These are phyloP conservation scores for Collybia sordida DNA, from an alignment of 768 basidiomycete species.

Conservation along the genomic window DNA sequence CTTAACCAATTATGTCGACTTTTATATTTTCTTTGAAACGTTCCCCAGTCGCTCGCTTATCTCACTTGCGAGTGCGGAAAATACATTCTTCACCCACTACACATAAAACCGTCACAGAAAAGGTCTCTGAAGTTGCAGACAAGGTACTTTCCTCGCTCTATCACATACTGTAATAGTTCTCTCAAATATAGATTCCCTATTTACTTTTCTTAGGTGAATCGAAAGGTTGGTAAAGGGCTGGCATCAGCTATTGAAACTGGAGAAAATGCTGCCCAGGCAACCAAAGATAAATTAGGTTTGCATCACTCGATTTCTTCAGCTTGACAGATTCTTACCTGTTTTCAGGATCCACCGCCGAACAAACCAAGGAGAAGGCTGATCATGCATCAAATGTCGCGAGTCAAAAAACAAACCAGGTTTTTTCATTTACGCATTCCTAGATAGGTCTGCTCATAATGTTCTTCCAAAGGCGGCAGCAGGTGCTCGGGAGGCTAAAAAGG, in stretches of 20 bases:
- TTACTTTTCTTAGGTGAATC: constrained; percentile 34
- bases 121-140: constrained; percentile 43
- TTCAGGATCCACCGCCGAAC: constrained; percentile 32
- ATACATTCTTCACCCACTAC: constrained; percentile 36
- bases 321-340: not conserved
- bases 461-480: constrained; percentile 27
- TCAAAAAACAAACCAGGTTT: constrained; percentile 40
- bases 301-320: not conserved
- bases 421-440: not conserved
- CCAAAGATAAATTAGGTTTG: constrained; percentile 42
- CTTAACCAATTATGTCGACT: constrained; percentile 9
- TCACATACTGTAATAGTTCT: not conserved
- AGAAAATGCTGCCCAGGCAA: constrained; percentile 36
- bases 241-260: constrained; percentile 49
- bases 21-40: constrained; percentile 9
- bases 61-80: constrained; percentile 14
- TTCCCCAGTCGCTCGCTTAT: constrained; percentile 8
- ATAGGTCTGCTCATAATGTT: not conserved
- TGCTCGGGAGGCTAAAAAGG: constrained; percentile 34
- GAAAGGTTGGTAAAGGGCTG: constrained; percentile 41
- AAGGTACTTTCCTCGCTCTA: constrained; percentile 24
- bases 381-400: constrained; percentile 28
- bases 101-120: constrained; percentile 41
- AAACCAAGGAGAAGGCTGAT: constrained; percentile 35
- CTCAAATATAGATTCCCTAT: not conserved